Evolutionary conservation across 2,329 filamentous ascomycete species (phyloP).

Genomic region (Cladosporium sp.): DNA sequence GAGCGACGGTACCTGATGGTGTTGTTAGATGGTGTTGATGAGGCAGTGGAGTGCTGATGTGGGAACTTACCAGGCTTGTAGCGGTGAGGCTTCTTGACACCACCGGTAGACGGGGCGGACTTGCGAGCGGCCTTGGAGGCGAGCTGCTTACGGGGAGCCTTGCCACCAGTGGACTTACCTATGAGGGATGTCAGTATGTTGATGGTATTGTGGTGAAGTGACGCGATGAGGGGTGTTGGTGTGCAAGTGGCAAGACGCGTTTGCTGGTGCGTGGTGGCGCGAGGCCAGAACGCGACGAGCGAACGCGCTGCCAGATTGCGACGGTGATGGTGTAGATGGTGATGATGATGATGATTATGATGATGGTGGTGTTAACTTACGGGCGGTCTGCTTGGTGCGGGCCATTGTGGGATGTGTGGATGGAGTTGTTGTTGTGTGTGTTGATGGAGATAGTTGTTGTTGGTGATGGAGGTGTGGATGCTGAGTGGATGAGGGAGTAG

Average conservation of each 20-base stretch:
- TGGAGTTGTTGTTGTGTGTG: conserved; percentile 33
- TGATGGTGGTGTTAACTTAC: conserved; percentile 44
- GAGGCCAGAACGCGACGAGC: conserved; percentile 24
- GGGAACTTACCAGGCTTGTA: conserved; percentile 51
- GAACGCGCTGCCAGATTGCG: conserved; percentile 49
- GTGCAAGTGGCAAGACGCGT: conserved; percentile 24
- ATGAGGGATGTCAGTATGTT: conserved; percentile 39
- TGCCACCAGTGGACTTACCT: conserved; percentile 75
- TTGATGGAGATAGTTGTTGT: conserved; percentile 29
- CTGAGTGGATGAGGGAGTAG: conserved; percentile 18
- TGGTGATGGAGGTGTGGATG: conserved; percentile 18
- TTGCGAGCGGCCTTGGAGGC: conserved; percentile 99
- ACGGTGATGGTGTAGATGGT: conserved; percentile 49
- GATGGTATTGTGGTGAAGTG: conserved; percentile 19
- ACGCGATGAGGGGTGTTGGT: conserved; percentile 10
- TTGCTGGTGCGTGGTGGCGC: conserved; percentile 25
- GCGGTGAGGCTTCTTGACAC: conserved; percentile 58
- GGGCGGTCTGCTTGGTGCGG: conserved; percentile 58
- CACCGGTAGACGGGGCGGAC: conserved; percentile 90
- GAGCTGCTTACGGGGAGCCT: conserved; percentile 87
- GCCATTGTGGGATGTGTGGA: conserved; percentile 45
- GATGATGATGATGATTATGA: conserved; percentile 39
- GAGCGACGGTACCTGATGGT: conserved; percentile 69
- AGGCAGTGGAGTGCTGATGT: conserved; percentile 20
- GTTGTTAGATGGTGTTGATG: conserved; percentile 28